Base-by-base conservation (phyloP, 805 yeast genomes). In the Kuraishia borneana region DNA sequence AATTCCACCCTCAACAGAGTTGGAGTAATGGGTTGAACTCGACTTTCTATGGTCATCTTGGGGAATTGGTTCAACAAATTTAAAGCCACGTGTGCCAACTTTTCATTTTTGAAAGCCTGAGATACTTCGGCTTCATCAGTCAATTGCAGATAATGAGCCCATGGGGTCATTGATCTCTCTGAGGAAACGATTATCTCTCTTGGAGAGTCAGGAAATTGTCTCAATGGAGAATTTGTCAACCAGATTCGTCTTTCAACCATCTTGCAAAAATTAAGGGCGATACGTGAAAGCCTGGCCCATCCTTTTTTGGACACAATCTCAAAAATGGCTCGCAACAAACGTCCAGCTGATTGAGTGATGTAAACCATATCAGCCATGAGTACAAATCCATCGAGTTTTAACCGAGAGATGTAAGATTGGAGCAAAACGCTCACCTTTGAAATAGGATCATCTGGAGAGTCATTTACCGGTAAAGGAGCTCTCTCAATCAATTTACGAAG, bases 361-460 rank as follows among this genome's bases (percentile, higher is more conserved):
- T 83, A 92, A 3, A 84, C 67, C 95, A 88, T 85, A 60, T 92
- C 99, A 1, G 95, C 76, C 68, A 81, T 75, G 39, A 94, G 57
- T 0, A 96, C 96, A 59, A 84, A 83, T 0, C 97, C 97, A 1
- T 82, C 92, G 13, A 92, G 60, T 7, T 64, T 60, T 18, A 88
- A 59, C 25, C 77, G 58, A 1, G 96, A 82, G n/a, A 92, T 83
- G 46, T 83, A 85, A 0, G 95, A 72, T 49, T 92, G 98, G 9
- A 92, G 58, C 25, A 92, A 54, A 6, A 85, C 73, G 43, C 78
- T 85, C 16, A 83, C 70, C 51, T 92, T 92, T 0, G 94, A 81
- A 13, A 73, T 51, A 0, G 88, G 77, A 38, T 84, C 89, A 30
- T 68, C 74, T 0, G 76, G 58, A 3, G 68, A 56, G 41, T 84